Evolutionary conservation across 345 rosid genomes (phyloP).

Genomic region (Eucalyptus melliodora): DNA sequence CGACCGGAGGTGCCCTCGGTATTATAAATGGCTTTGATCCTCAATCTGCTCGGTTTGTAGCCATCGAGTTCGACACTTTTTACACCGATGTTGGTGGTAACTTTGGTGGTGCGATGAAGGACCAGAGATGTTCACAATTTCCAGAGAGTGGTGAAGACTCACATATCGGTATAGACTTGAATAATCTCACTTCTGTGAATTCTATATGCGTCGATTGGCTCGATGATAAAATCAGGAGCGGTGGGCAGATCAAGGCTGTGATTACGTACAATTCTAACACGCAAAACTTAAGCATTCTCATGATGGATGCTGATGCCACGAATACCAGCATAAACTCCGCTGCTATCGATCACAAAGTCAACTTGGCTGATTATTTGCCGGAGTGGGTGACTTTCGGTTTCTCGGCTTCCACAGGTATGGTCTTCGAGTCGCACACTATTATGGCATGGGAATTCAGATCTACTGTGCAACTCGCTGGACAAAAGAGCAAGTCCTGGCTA

Average conservation of each 20-base stretch:
- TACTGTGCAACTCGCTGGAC: too few relatives aligned
- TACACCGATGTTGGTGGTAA: too few relatives aligned
- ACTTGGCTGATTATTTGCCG: neutral
- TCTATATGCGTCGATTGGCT: too few relatives aligned
- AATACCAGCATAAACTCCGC: rapidly evolving
- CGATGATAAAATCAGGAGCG: too few relatives aligned
- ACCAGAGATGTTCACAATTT: rapidly evolving
- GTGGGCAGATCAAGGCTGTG: neutral
- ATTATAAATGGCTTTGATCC: neutral
- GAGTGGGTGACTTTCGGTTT: neutral
- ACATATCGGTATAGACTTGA: neutral
- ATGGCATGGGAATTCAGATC: too few relatives aligned
- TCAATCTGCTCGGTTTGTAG: neutral
- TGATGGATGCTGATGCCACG: neutral
- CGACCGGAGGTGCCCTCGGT: neutral
- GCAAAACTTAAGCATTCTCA: neutral
- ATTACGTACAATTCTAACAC: neutral
- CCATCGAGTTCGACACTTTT: slow-evolving; percentile 4
- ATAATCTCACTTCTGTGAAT: neutral
- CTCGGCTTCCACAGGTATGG: too few relatives aligned
- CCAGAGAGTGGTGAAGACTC: rapidly evolving
- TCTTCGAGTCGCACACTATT: too few relatives aligned
- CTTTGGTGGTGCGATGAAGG: too few relatives aligned
- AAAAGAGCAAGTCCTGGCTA: neutral
- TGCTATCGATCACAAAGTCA: neutral